Conservation (phyloP, 1,284 basidiomycete species). For the Bondarzewia mesenterica region DNA sequence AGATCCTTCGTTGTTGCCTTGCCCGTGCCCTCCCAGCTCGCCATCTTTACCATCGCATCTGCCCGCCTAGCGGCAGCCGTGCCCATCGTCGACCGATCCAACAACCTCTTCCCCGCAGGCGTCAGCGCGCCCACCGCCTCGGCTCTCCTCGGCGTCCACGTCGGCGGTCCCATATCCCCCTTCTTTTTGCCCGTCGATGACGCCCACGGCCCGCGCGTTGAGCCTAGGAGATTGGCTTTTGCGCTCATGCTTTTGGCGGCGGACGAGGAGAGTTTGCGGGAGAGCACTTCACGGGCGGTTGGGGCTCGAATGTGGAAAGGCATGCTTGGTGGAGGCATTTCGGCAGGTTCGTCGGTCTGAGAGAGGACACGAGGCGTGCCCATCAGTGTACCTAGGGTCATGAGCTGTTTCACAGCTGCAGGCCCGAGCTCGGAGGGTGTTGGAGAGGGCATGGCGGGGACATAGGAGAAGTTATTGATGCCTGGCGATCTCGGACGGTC, state of each 20-base stretch:
- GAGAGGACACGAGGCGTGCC: conserved; percentile 82
- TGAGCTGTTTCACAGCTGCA: conserved; percentile 73
- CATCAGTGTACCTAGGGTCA: conserved; percentile 89
- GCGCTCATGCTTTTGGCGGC: conserved; percentile 61
- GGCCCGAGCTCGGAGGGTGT: conserved; percentile 74
- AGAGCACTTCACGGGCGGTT: conserved; percentile 68
- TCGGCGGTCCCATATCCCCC: conserved; percentile 62
- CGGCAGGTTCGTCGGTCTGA: conserved; percentile 46
- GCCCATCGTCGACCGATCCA: conserved; percentile 63
- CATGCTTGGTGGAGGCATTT: conserved; percentile 39
- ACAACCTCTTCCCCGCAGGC: conserved; percentile 68
- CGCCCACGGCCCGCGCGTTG: conserved; percentile 16
- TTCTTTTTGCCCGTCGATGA: conserved; percentile 16
- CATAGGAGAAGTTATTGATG: conserved; percentile 56
- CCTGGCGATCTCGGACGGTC: conserved; percentile 54
- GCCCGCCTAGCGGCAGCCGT: conserved; percentile 54
- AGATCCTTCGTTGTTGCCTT: conserved; percentile 47
- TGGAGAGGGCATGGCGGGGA: conserved; percentile 82
- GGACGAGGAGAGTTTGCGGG: conserved; percentile 67
- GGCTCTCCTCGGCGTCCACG: conserved; percentile 56
- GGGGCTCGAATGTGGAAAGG: conserved; percentile 69
- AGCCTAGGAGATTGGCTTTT: conserved; percentile 54
- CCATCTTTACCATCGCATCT: conserved; percentile 57
- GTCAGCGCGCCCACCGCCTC: conserved; percentile 67
- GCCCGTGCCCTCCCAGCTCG: conserved; percentile 46